A percentile compares a stretch with the other conserved stretches of the same genome.
Conservation (phyloP, 192 early-diverging fungal genomes). For the Entophlyctis helioformis region DNA sequence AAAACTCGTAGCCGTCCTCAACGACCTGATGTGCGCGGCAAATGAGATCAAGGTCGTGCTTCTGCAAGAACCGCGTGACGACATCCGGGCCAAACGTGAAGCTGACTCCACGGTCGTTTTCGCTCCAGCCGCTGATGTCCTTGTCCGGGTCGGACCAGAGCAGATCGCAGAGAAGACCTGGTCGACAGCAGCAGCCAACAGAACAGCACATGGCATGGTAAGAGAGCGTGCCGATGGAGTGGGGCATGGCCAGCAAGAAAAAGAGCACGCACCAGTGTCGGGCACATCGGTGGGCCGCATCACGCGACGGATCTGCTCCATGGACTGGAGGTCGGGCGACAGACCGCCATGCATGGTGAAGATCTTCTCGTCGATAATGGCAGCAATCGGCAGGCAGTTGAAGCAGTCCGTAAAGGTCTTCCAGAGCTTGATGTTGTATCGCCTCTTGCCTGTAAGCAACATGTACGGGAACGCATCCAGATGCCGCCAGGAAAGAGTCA, state of each 20-base stretch:
- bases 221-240: too few species aligned
- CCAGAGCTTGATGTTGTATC: slow-evolving; percentile 98
- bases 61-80: slow-evolving; percentile 84
- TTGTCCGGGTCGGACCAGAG: slow-evolving; percentile 98
- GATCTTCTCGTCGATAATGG: slow-evolving; percentile 97
- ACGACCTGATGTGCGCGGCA: slow-evolving; percentile 98
- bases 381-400: slow-evolving; percentile 95
- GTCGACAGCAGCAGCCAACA: neutral
- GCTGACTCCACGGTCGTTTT: slow-evolving; percentile 92
- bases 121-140: slow-evolving; percentile 88
- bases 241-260: neutral
- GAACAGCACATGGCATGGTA: neutral
- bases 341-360: slow-evolving; percentile 98
- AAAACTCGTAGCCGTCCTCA: slow-evolving; percentile 98
- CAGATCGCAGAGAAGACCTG: slow-evolving; percentile 84
- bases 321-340: slow-evolving; percentile 89
- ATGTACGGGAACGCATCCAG: too few species aligned
- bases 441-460: slow-evolving; percentile 60
- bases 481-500: too few species aligned
- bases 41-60: slow-evolving; percentile 94
- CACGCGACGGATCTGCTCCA: slow-evolving; percentile 94
- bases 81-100: slow-evolving; percentile 96
- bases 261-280: slow-evolving; percentile 62
- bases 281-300: slow-evolving; percentile 98
- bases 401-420: slow-evolving; percentile 99